phyloP scores from a whole-genome alignment of 2,329 filamentous ascomycete species.

The Penicillium sp. region DNA sequence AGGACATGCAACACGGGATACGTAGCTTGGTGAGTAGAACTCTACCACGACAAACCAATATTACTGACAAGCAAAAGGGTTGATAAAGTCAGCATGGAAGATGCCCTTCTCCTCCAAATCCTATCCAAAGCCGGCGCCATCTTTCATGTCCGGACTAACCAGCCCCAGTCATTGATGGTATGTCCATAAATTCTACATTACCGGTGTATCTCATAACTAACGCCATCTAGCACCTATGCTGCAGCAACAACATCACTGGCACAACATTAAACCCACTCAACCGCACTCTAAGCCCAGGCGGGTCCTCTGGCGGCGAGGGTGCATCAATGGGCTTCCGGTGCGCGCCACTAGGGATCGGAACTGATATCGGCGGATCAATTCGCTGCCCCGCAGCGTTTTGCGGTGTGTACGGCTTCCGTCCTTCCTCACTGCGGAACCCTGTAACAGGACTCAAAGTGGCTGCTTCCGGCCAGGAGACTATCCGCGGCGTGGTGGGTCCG shows the following conservation, averaged over 20 bases:
- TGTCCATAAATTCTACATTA: neutral
- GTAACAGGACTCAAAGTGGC: conserved; percentile 31
- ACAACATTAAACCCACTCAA: conserved; percentile 45
- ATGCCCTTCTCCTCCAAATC: conserved; percentile 35
- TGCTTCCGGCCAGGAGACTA: conserved; percentile 38
- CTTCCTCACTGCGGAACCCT: conserved; percentile 40
- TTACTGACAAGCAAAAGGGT: conserved; percentile 28
- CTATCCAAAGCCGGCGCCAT: conserved; percentile 43
- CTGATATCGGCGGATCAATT: conserved; percentile 51
- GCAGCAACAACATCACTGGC: conserved; percentile 45
- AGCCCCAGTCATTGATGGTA: conserved; percentile 45
- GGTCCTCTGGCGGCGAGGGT: conserved; percentile 48
- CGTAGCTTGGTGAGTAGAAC: conserved; percentile 32
- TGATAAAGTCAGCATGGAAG: conserved; percentile 36
- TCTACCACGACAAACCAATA: neutral
- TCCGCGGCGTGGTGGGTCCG: conserved; percentile 37
- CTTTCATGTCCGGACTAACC: conserved; percentile 47
- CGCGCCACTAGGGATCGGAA: conserved; percentile 46
- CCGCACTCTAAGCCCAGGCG: conserved; percentile 42
- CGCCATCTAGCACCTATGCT: conserved; percentile 33
- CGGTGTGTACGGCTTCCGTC: conserved; percentile 46
- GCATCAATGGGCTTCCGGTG: conserved; percentile 45
- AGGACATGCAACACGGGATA: conserved; percentile 39
- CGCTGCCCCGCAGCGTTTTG: conserved; percentile 48
- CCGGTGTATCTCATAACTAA: conserved; percentile 3